Conservation (phyloP, 2,329 filamentous ascomycete species). For the Phoma sp. region DNA sequence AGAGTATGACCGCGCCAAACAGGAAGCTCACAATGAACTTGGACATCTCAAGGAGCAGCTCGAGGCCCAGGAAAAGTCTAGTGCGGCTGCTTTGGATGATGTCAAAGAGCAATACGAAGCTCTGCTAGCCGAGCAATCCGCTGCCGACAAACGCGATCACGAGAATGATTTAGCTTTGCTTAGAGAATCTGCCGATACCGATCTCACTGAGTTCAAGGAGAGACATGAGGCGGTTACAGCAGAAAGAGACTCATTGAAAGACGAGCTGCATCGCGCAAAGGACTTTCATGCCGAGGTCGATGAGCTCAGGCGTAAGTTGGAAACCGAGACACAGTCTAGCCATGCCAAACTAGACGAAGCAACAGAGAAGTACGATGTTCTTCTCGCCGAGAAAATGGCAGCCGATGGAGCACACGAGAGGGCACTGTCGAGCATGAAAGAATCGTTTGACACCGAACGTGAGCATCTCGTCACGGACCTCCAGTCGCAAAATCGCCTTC, state of each 20-base stretch:
- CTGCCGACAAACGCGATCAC: conserved; percentile 28
- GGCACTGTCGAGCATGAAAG: conserved; percentile 33
- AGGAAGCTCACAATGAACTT: conserved; percentile 29
- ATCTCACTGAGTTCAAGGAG: conserved; percentile 19
- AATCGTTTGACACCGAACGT: conserved; percentile 36
- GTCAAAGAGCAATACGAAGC: conserved; percentile 36
- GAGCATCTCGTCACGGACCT: conserved; percentile 32
- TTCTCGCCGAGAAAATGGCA: conserved; percentile 27
- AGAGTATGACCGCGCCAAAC: conserved; percentile 25
- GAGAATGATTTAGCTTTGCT: conserved; percentile 28
- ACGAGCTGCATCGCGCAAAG: conserved; percentile 24
- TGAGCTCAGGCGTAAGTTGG: conserved; percentile 14
- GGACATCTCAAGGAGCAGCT: conserved; percentile 31
- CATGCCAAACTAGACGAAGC: conserved; percentile 17
- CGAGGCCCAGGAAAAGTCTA: conserved; percentile 22
- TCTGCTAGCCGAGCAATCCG: conserved; percentile 32
- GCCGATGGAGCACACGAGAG: conserved; percentile 39
- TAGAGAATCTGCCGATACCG: conserved; percentile 18
- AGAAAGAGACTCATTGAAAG: conserved; percentile 33
- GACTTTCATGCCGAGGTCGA: conserved; percentile 8
- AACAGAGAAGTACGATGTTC: conserved; percentile 18
- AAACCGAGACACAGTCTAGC: neutral
- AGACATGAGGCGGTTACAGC: conserved; percentile 27
- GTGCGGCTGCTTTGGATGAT: conserved; percentile 25
- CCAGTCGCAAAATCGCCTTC: conserved; percentile 30